Evolutionary conservation across 176 grass and related monocot species (phyloP).

Genomic region (Aegilops umbellulata): DNA sequence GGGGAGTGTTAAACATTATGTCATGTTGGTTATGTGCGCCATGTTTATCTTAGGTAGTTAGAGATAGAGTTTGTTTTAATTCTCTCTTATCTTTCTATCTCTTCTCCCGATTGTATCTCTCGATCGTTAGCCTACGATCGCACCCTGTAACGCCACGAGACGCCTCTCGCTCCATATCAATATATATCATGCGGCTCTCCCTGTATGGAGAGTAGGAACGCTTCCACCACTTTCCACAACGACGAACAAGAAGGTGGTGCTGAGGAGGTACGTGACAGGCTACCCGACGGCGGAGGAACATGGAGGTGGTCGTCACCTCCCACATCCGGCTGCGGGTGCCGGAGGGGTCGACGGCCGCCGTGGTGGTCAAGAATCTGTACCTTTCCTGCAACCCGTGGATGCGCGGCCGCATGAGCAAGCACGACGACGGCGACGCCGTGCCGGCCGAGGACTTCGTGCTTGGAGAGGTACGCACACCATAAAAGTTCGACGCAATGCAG

Average conservation of each 20-base stretch:
- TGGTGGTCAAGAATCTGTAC: constrained; percentile 55
- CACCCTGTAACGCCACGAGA: too few relatives aligned
- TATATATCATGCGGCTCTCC: too few relatives aligned
- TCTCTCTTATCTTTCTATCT: too few relatives aligned
- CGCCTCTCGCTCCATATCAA: too few relatives aligned
- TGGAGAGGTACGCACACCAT: background rate
- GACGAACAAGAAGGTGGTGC: constrained; percentile 25
- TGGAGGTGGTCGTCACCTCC: constrained; percentile 22
- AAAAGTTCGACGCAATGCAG: background rate
- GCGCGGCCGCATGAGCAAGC: constrained; percentile 23
- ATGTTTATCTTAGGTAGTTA: too few relatives aligned
- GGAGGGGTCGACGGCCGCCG: background rate
- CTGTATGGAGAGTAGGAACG: too few relatives aligned
- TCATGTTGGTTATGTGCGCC: too few relatives aligned
- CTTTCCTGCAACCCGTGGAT: constrained; percentile 54
- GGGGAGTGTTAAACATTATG: too few relatives aligned
- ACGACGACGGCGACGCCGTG: background rate
- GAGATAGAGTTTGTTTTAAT: too few relatives aligned
- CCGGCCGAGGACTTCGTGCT: background rate
- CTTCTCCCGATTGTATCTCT: too few relatives aligned
- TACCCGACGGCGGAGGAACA: constrained; percentile 26
- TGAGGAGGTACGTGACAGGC: constrained; percentile 27
- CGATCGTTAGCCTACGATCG: too few relatives aligned
- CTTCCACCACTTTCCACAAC: too few relatives aligned
- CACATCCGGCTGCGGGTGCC: background rate